A percentile compares a stretch with the other conserved stretches of the same genome.
Evolutionary conservation across 202 grass and related monocot species (phyloP).

Genomic region (Cymbopogon flexuosus): DNA sequence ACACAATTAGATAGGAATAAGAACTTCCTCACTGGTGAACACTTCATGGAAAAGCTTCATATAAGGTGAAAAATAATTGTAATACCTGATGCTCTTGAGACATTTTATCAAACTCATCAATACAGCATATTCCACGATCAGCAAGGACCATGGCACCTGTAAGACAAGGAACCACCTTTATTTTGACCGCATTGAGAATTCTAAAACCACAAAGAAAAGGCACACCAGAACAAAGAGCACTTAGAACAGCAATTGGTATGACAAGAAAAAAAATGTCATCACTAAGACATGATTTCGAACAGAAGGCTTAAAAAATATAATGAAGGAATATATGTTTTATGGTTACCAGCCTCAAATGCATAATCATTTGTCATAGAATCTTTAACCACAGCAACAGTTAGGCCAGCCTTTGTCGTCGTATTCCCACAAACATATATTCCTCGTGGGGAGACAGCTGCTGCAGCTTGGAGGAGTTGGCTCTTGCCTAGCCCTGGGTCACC

Average conservation of each 20-base stretch:
- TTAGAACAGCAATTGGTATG: not conserved
- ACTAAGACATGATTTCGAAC: not conserved
- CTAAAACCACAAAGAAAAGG: not conserved
- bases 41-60: conserved; percentile 25
- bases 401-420: conserved; percentile 87
- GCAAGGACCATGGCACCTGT: conserved; percentile 94
- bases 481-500: conserved; percentile 91
- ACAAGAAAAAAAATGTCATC: conserved; percentile 1
- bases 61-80: not conserved
- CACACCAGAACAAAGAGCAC: not conserved
- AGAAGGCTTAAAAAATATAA: not conserved
- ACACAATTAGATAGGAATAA: not conserved
- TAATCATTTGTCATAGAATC: conserved; percentile 95
- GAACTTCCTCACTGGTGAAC: not conserved
- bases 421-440: conserved; percentile 96
- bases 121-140: conserved; percentile 86
- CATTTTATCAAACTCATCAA: conserved; percentile 99
- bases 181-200: conserved; percentile 12
- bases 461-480: conserved; percentile 89
- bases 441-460: conserved; percentile 68
- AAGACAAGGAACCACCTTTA: conserved; percentile 7
- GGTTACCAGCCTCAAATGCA: conserved; percentile 93
- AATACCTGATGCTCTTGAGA: conserved; percentile 83
- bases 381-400: conserved; percentile 96
- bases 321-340: not conserved